Conservation (phyloP, 495 filamentous ascomycete species). For the Aspergillus bertholletiae region DNA sequence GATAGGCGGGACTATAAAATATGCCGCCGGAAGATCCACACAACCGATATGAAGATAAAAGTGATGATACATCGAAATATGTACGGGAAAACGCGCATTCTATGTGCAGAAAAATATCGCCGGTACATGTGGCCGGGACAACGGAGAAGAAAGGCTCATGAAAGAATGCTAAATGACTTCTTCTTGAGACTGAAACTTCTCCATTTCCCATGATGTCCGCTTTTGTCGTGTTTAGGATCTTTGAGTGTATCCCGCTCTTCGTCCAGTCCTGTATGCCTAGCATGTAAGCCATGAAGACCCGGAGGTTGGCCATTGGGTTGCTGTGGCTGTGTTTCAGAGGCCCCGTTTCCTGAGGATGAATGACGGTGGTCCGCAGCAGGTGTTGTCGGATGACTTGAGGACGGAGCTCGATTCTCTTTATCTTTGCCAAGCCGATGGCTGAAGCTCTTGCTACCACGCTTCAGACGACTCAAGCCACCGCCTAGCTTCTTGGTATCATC, state of each 20-base stretch:
- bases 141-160: slow-evolving; percentile 16
- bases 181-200: slow-evolving; percentile 42
- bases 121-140: neutral
- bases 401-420: slow-evolving; percentile 32
- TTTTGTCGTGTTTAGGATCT: slow-evolving; percentile 21
- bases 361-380: slow-evolving; percentile 19
- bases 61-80: slow-evolving; percentile 38
- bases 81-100: slow-evolving; percentile 16
- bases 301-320: slow-evolving; percentile 12
- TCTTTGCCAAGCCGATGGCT: slow-evolving; percentile 42
- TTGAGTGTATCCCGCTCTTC: slow-evolving; percentile 19
- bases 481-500: slow-evolving; percentile 35
- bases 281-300: slow-evolving; percentile 10
- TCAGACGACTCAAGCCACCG: slow-evolving; percentile 49
- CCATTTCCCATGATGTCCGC: slow-evolving; percentile 29
- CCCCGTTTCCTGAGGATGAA: slow-evolving; percentile 3
- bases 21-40: slow-evolving; percentile 13
- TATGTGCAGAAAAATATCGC: slow-evolving; percentile 33
- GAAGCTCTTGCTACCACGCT: slow-evolving; percentile 59
- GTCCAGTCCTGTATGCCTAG: slow-evolving; percentile 24
- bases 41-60: slow-evolving; percentile 21
- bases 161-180: slow-evolving; percentile 37
- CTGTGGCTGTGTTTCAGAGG: slow-evolving; percentile 9
- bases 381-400: slow-evolving; percentile 23
- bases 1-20: slow-evolving; percentile 6